Evolutionary conservation across 257 asterid species (phyloP).

Genomic region (Penstemon newberryi): DNA sequence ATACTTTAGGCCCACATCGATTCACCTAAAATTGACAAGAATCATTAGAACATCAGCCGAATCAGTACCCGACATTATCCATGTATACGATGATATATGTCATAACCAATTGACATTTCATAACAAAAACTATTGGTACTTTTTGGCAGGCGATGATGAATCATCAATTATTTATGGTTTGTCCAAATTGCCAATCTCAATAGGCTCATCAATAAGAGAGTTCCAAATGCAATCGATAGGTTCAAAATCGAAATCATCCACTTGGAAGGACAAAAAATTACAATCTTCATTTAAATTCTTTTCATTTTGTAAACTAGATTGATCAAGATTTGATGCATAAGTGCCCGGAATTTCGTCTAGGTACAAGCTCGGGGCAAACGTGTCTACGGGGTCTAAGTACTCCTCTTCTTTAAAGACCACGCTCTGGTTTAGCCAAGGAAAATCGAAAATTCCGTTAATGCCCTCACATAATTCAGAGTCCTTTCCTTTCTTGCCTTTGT

Average conservation of each 20-base stretch:
- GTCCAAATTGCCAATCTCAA: conserved; percentile 30
- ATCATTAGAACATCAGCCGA: not conserved
- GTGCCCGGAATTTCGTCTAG: conserved; percentile 23
- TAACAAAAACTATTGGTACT: not conserved
- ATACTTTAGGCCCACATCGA: not conserved
- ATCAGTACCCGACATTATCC: not conserved
- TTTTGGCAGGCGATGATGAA: not conserved
- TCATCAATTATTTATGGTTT: conserved; percentile 13
- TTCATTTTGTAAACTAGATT: not conserved
- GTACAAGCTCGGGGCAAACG: conserved; percentile 21
- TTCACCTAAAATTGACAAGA: not conserved
- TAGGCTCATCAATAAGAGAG: conserved; percentile 44
- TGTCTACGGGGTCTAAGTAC: conserved; percentile 29
- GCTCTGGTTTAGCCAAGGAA: conserved; percentile 57
- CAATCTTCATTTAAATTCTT: conserved; percentile 19
- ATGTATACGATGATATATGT: not conserved
- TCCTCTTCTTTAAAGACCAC: conserved; percentile 31
- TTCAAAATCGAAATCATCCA: conserved; percentile 29
- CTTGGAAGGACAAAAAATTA: conserved; percentile 32
- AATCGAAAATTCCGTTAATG: conserved; percentile 45
- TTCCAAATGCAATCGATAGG: conserved; percentile 45
- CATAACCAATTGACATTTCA: not conserved
- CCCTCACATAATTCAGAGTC: conserved; percentile 17
- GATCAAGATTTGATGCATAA: conserved; percentile 24
- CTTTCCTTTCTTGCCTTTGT: conserved; percentile 24